These are phyloP conservation scores for Penicillium steckii DNA, from an alignment of 495 filamentous ascomycete species.

Conservation along the genomic window DNA sequence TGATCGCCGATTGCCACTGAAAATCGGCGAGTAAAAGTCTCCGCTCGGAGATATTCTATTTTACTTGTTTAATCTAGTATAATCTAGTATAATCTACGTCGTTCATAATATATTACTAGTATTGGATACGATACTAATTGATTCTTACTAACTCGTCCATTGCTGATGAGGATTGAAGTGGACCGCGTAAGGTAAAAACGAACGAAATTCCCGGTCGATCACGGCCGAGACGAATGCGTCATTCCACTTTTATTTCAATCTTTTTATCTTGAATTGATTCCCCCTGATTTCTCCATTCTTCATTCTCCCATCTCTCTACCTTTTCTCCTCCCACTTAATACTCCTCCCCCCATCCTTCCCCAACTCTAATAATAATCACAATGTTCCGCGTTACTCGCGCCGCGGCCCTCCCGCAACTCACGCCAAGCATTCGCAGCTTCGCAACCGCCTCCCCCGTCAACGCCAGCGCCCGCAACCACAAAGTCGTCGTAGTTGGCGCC, in stretches of 20 bases:
- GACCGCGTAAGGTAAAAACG: constrained; percentile 9
- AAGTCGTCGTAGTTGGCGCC: constrained; percentile 63
- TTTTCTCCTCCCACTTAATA: no score
- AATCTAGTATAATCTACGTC: no score
- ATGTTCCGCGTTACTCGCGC: constrained; percentile 25
- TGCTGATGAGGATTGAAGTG: not conserved
- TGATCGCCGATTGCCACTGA: constrained; percentile 17
- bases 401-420: constrained; percentile 16
- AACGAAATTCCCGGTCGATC: constrained; percentile 6
- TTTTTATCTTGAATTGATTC: not conserved
- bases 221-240: constrained; percentile 14
- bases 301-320: not conserved
- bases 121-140: no score
- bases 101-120: no score
- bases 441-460: constrained; percentile 43
- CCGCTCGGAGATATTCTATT: constrained; percentile 4
- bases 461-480: constrained; percentile 50
- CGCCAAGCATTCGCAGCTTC: constrained; percentile 25
- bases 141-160: no score
- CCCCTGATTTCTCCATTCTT: not conserved
- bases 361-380: not conserved
- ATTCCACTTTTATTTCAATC: not conserved
- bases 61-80: not conserved
- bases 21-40: constrained; percentile 11
- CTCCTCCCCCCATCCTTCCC: not conserved